Evolutionary conservation across 441 rosid species (phyloP).

Genomic region (Erysimum pusillum): DNA sequence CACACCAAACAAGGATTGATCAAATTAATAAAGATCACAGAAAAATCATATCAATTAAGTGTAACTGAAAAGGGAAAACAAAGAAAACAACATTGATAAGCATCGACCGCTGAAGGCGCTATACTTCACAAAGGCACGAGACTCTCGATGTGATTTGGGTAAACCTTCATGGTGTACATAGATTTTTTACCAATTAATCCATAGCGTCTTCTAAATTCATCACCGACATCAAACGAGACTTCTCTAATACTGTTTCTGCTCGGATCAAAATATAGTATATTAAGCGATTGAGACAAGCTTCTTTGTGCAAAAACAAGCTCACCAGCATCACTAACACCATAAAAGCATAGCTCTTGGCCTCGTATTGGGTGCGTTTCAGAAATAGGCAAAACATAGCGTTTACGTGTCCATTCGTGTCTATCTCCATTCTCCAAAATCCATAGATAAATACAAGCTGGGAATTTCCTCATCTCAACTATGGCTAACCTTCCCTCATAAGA

Average conservation of each 20-base stretch:
- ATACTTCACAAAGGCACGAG: not conserved
- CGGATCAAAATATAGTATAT: slow-evolving; percentile 6
- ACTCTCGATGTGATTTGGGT: slow-evolving; percentile 1
- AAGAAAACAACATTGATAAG: slow-evolving; percentile 1
- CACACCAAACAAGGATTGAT: not conserved
- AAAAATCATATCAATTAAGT: not conserved
- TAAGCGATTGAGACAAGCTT: not conserved
- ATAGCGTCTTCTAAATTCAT: not conserved
- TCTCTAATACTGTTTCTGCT: not conserved
- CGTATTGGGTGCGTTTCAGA: not conserved
- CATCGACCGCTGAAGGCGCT: not conserved
- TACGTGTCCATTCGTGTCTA: slow-evolving; percentile 8
- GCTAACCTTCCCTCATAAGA: not conserved
- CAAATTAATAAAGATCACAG: not conserved
- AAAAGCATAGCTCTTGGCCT: not conserved
- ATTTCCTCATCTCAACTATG: not conserved
- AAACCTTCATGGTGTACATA: not conserved
- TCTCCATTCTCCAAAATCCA: slow-evolving; percentile 27
- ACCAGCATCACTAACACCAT: slow-evolving; percentile 17
- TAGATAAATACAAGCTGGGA: not conserved
- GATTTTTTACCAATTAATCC: not conserved
- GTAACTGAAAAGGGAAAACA: not conserved
- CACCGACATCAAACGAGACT: not conserved
- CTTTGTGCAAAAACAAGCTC: slow-evolving; percentile 6
- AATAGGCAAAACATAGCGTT: not conserved